phyloP scores from a whole-genome alignment of 345 rosid species.

The Gynandropsis gynandra region DNA sequence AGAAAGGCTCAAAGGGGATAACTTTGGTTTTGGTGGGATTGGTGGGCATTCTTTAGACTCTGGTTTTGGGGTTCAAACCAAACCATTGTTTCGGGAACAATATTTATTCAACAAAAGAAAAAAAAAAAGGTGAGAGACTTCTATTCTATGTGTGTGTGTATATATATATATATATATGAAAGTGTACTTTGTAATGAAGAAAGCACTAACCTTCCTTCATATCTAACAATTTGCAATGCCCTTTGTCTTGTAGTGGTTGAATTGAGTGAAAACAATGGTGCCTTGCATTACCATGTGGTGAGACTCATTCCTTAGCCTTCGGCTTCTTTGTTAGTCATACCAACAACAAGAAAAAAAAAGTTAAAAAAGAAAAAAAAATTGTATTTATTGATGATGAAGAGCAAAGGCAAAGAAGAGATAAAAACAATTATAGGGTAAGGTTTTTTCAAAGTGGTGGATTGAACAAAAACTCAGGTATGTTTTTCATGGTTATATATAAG shows the following conservation, averaged over 20 bases:
- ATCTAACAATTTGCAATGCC: conserved; percentile 33
- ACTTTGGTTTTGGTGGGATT: conserved; percentile 14
- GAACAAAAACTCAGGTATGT: conserved; percentile 12
- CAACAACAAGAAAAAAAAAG: background rate
- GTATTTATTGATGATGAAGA: conserved; percentile 29
- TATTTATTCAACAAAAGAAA: too few species aligned
- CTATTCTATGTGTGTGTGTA: conserved; percentile 16
- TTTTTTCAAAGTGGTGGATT: conserved; percentile 24
- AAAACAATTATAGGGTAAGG: conserved; percentile 21
- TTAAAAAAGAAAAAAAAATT: conserved; percentile 3
- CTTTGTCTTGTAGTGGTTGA: conserved; percentile 44
- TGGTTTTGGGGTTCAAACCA: conserved; percentile 2
- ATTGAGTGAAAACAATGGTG: conserved; percentile 39
- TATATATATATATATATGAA: conserved; percentile 13
- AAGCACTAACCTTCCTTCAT: conserved; percentile 30
- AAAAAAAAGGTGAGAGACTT: too few species aligned
- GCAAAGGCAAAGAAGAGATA: conserved; percentile 25
- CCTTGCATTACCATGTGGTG: conserved; percentile 39
- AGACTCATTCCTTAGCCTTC: conserved; percentile 31
- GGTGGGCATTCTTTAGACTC: conserved; percentile 17
- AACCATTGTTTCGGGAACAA: conserved; percentile 1
- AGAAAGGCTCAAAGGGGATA: conserved; percentile 2
- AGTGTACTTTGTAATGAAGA: conserved; percentile 27
- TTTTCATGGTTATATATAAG: conserved; percentile 1
- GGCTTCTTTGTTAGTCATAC: conserved; percentile 23